These are phyloP conservation scores for Balansia obtecta DNA, from an alignment of 2,329 filamentous ascomycete species.

Conservation along the genomic window DNA sequence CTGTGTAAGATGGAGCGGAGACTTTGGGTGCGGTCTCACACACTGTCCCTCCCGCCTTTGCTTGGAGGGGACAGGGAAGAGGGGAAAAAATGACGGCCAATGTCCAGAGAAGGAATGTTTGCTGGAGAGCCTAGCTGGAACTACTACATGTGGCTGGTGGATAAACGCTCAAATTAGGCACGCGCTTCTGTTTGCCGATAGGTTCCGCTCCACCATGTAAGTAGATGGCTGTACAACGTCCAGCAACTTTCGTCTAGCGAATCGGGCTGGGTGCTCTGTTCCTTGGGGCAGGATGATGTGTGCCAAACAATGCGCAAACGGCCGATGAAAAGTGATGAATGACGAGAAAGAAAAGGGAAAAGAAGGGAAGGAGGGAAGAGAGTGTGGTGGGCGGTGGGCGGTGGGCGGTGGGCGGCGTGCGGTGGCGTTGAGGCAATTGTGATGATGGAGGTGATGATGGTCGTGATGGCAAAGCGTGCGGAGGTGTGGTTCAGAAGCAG, in stretches of 20 bases:
- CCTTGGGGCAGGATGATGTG: neutral
- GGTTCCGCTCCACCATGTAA: neutral
- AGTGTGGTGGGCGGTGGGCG: too few species aligned
- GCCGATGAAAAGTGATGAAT: neutral
- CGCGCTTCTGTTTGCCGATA: neutral
- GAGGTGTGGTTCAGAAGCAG: too few species aligned
- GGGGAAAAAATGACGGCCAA: neutral
- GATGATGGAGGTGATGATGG: too few species aligned
- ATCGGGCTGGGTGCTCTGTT: neutral
- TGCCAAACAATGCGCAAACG: neutral
- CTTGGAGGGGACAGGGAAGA: neutral
- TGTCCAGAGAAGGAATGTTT: neutral
- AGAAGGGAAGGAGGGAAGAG: too few species aligned
- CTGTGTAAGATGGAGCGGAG: neutral
- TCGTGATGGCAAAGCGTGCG: too few species aligned
- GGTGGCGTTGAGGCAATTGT: too few species aligned
- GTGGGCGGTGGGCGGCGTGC: too few species aligned
- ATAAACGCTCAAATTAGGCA: neutral
- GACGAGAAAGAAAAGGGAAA: too few species aligned
- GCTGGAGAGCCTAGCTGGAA: neutral
- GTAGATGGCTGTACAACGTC: neutral
- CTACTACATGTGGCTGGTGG: neutral
- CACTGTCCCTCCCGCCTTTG: neutral
- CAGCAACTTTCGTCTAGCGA: neutral
- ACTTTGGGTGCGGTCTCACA: neutral